Evolutionary conservation across 2,329 filamentous ascomycete genomes (phyloP).

Genomic region (Hymenoscyphus infarciens): DNA sequence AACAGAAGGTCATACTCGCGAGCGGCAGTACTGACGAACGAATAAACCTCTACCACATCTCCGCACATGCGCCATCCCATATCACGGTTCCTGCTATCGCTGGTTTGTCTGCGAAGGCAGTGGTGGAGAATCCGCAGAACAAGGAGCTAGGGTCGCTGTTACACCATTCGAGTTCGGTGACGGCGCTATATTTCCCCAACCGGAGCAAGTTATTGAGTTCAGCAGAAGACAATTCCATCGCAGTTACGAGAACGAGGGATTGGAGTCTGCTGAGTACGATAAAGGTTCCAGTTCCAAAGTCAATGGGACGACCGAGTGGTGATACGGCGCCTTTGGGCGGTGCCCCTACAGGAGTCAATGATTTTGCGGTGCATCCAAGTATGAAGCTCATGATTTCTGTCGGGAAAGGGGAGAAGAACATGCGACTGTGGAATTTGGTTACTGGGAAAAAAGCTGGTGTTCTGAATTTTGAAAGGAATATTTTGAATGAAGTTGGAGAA

Average conservation of each 20-base stretch:
- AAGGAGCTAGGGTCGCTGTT: constrained; percentile 81
- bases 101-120: constrained; percentile 65
- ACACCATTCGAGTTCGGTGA: constrained; percentile 82
- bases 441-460: constrained; percentile 95
- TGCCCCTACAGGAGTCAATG: constrained; percentile 84
- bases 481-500: constrained; percentile 74
- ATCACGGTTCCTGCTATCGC: constrained; percentile 58
- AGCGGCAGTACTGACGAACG: constrained; percentile 91
- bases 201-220: constrained; percentile 83
- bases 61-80: constrained; percentile 61
- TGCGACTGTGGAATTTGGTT: constrained; percentile 94
- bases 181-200: constrained; percentile 75
- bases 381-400: constrained; percentile 97
- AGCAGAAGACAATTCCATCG: constrained; percentile 87
- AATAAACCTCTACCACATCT: constrained; percentile 91
- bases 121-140: constrained; percentile 82
- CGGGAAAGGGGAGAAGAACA: constrained; percentile 81
- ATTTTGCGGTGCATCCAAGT: constrained; percentile 92
- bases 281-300: constrained; percentile 82
- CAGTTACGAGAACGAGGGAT: constrained; percentile 81
- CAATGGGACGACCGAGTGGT: constrained; percentile 75
- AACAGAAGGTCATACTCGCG: constrained; percentile 83
- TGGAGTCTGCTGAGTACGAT: constrained; percentile 86
- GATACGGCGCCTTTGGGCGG: constrained; percentile 83
- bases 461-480: constrained; percentile 72